These are phyloP conservation scores for Bolboschoenus planiculmis DNA, from an alignment of 176 grass and related monocot species.

Conservation along the genomic window DNA sequence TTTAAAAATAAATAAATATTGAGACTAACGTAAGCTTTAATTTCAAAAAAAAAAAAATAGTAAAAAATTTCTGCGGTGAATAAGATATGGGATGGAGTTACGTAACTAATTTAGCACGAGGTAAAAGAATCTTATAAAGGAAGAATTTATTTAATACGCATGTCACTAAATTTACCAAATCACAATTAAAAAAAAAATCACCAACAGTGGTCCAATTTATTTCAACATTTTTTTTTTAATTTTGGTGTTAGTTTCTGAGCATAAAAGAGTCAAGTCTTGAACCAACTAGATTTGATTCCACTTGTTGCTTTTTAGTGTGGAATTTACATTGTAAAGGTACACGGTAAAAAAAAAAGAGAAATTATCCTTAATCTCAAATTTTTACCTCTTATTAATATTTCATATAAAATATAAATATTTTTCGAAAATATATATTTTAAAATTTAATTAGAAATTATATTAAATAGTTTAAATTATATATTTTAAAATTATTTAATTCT, in stretches of 20 bases:
- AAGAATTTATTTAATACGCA: background rate
- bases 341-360: background rate
- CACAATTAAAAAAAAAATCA: background rate
- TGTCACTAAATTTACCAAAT: background rate
- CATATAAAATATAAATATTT: too few relatives aligned
- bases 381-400: too few relatives aligned
- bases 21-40: too few relatives aligned
- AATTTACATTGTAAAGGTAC: background rate
- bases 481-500: too few relatives aligned
- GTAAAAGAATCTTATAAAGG: background rate
- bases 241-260: background rate
- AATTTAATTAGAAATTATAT: too few relatives aligned
- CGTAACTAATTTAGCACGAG: background rate
- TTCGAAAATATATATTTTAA: too few relatives aligned
- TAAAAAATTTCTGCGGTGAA: background rate
- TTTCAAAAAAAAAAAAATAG: too few relatives aligned
- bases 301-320: background rate
- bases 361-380: too few relatives aligned
- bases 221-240: background rate
- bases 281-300: conserved; percentile 2
- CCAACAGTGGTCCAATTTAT: background rate
- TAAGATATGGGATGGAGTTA: background rate
- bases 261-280: background rate
- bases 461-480: too few relatives aligned
- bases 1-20: too few relatives aligned